Evolutionary conservation across 78 protist genomes (phyloP), one percentile per base, ranked within the genome.

Genomic region (Dictyostelium firmibasis): DNA sequence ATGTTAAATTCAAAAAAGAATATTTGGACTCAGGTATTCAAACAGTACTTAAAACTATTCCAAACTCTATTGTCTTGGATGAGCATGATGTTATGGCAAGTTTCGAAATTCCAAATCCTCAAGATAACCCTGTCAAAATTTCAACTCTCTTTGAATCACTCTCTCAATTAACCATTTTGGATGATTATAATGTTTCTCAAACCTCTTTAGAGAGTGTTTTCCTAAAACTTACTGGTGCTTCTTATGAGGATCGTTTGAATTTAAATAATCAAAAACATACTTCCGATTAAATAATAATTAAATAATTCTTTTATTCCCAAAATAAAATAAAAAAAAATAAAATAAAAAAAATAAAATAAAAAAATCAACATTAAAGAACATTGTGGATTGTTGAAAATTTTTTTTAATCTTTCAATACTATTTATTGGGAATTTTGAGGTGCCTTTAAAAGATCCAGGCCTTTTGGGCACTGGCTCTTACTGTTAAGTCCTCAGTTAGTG

Each of bases 131-230:
- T 9, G 47, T 83, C 13, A 33, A 64, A 38, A 9, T 57, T 4
- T 64, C 75, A 23, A 20, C 27, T 36, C 67, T 83, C 53, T 85
- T 85, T 25, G 43, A 33, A 16, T 44, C 75, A 10, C 23, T 85
- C 25, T 77, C 27, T 23, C 69, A 85, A 13, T 25, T 85, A 27
- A 0, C 35, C 0, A 20, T 85, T 43, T 11, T 85, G 9, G 93
- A 88, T 62, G 84, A 76, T 31, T 82, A 75, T 27, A 67, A 76
- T 18, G 93, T 88, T 3, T 11, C 33, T 29, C 86, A 88, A 69
- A 88, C 85, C 0, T 88, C 89, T 38, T 62, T 88, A 27, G 89
- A 88, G 43, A 47, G 53, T 64, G 91, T 85, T 14, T 85, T 88
- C 85, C n/a, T 88, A 2, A 88, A 88, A 43, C 72, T 88, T 4